Evolutionary conservation across 805 yeast species (phyloP), one percentile per base, ranked within the genome.

Genomic region (Teunomyces tritomae): DNA sequence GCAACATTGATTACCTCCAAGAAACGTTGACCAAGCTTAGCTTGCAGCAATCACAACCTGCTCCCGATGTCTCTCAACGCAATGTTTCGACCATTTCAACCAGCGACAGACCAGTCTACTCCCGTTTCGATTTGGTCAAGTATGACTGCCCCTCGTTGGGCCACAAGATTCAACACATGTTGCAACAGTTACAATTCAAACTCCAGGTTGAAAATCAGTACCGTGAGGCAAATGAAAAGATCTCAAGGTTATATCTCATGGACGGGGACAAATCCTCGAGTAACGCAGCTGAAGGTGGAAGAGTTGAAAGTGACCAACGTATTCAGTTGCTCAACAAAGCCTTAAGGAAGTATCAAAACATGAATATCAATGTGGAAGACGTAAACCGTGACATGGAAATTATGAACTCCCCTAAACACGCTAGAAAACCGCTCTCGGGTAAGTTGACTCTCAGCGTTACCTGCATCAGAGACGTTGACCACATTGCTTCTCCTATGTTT

Each of bases 71-170:
- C 34, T 47, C 55, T 14, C 48, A 32, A 13, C 54, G 50, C 14
- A 41, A 43, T 2, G 36, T 32, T 39, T 32, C 44, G 43, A 20
- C 37, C 2, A 13, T 33, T 2, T 29, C 35, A 5, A 43, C 40
- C 17, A 39, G 20, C 28, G 34, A 32, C 17, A 40, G 52, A n/a
- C 42, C 42, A 13, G 63, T 78, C 4, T 87, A 78, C 59, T 80
- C 92, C 0, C 77, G 87, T 16, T 71, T 87, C 55, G 99, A 94
- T 64, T 74, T 94, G 48, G 78, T 89, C 62, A 90, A 90, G 58
- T 90, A 89, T 61, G 97, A 94, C 59, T 88, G 96, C 57, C 97
- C 97, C 0, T 88, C 96, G 0, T 72, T 94, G 56, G 97, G 97
- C 8, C 97, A 94, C 58, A 81, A 94, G 53, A 94, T 94, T 60